Evolutionary conservation across 164 flowering plant species (phyloP).

Genomic region (Saururus chinensis): DNA sequence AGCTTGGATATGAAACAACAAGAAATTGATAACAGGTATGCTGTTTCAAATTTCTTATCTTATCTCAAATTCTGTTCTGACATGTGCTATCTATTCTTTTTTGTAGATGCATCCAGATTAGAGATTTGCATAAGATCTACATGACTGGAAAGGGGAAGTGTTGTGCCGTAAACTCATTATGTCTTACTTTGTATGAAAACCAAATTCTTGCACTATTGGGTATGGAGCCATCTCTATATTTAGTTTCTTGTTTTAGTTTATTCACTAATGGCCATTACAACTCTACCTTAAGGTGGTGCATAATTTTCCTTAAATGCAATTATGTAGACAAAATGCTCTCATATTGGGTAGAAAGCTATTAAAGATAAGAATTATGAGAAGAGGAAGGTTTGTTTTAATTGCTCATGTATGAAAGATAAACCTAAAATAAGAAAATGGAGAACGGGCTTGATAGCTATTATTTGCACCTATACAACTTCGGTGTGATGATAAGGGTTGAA

Average conservation of each 20-base stretch:
- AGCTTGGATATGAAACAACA: slow-evolving; percentile 98
- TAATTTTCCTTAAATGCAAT: not conserved
- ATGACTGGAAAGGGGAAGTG: slow-evolving; percentile 52
- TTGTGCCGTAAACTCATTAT: slow-evolving; percentile 82
- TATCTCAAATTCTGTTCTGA: slow-evolving; percentile 1
- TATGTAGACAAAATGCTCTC: not conserved
- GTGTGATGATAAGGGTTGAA: too few relatives aligned
- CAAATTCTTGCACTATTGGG: slow-evolving; percentile 97
- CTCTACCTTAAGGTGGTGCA: not conserved
- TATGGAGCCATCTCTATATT: slow-evolving; percentile 8
- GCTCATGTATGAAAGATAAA: too few relatives aligned
- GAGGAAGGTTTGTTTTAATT: too few relatives aligned
- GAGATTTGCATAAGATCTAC: slow-evolving; percentile 77
- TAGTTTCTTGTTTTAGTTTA: not conserved
- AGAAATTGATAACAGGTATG: slow-evolving; percentile 79
- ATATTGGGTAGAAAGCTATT: too few relatives aligned
- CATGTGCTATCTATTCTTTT: slow-evolving; percentile 2
- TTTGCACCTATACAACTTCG: too few relatives aligned
- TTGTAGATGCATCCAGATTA: slow-evolving; percentile 76
- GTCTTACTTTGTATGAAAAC: slow-evolving; percentile 82
- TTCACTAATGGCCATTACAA: not conserved
- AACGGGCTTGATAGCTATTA: too few relatives aligned
- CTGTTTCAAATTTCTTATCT: not conserved
- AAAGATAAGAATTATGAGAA: too few relatives aligned
- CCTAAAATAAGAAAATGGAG: too few relatives aligned